phyloP scores from a whole-genome alignment of 176 grass and related monocot genomes.

The Oryza australiensis region DNA sequence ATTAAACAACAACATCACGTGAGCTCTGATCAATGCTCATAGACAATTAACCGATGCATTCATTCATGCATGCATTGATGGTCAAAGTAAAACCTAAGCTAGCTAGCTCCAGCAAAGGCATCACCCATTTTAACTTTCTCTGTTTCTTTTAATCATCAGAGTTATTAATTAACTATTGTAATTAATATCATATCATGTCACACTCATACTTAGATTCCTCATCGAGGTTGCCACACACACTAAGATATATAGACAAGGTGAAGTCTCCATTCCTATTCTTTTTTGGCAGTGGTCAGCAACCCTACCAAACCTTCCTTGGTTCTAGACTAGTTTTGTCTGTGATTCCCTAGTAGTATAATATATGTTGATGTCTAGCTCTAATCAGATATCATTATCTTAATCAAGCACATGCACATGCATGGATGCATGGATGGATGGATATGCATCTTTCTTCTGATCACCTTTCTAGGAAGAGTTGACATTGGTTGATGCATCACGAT shows the following conservation, averaged over 20 bases:
- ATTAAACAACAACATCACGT: slow-evolving; percentile 29
- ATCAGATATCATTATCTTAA: slow-evolving; percentile 30
- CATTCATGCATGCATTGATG: not conserved
- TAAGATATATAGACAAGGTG: not conserved
- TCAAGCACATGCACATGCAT: slow-evolving; percentile 10
- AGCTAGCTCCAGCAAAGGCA: slow-evolving; percentile 10
- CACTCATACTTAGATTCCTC: slow-evolving; percentile 35
- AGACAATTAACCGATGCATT: not conserved
- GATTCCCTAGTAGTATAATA: not conserved
- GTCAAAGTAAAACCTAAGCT: slow-evolving; percentile 30
- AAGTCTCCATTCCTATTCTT: slow-evolving; percentile 38
- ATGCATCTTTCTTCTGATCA: slow-evolving; percentile 5
- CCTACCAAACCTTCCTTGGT: slow-evolving; percentile 38
- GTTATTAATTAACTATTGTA: not conserved
- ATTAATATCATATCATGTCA: not conserved
- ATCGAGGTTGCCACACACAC: slow-evolving; percentile 36
- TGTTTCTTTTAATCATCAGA: not conserved
- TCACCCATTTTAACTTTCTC: not conserved
- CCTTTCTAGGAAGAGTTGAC: slow-evolving; percentile 59
- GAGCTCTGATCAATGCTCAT: slow-evolving; percentile 1
- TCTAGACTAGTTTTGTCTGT: slow-evolving; percentile 28
- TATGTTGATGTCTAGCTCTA: slow-evolving; percentile 2
- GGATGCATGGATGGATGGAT: not conserved
- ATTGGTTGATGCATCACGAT: slow-evolving; percentile 32
- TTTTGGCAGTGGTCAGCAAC: slow-evolving; percentile 30